phyloP scores from a whole-genome alignment of 2,329 filamentous ascomycete species.

The Diatrype stigma region DNA sequence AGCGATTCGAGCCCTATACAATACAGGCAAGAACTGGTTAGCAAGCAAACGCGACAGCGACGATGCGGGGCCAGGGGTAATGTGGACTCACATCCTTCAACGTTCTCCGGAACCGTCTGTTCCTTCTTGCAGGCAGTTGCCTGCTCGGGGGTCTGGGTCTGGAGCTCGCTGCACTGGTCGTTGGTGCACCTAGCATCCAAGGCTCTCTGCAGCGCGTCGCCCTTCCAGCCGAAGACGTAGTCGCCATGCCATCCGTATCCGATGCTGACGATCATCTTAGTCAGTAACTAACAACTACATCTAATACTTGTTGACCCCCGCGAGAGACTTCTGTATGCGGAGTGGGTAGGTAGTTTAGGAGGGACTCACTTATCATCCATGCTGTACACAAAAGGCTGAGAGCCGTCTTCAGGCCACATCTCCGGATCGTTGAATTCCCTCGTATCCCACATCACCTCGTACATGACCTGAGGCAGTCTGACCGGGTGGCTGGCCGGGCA shows the following conservation, averaged over 20 bases:
- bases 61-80: neutral
- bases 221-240: conserved; percentile 32
- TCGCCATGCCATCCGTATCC: conserved; percentile 31
- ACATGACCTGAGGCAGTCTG: conserved; percentile 31
- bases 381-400: conserved; percentile 20
- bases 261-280: conserved; percentile 7
- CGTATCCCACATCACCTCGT: conserved; percentile 34
- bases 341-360: neutral
- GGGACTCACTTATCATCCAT: conserved; percentile 12
- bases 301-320: too few relatives aligned
- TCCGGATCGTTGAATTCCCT: conserved; percentile 21
- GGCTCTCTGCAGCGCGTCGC: conserved; percentile 28
- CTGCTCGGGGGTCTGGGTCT: conserved; percentile 17
- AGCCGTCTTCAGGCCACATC: conserved; percentile 26
- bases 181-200: conserved; percentile 27
- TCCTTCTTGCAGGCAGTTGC: conserved; percentile 20
- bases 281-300: too few relatives aligned
- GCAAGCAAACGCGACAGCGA: neutral
- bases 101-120: conserved; percentile 15
- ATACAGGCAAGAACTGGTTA: neutral
- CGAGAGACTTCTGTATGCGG: too few relatives aligned
- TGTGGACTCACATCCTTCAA: conserved; percentile 16
- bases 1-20: neutral
- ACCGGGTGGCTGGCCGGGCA: conserved; percentile 19
- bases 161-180: conserved; percentile 17